Base-by-base conservation (phyloP, 768 basidiomycete genomes). In the Pulveroboletus sp. region DNA sequence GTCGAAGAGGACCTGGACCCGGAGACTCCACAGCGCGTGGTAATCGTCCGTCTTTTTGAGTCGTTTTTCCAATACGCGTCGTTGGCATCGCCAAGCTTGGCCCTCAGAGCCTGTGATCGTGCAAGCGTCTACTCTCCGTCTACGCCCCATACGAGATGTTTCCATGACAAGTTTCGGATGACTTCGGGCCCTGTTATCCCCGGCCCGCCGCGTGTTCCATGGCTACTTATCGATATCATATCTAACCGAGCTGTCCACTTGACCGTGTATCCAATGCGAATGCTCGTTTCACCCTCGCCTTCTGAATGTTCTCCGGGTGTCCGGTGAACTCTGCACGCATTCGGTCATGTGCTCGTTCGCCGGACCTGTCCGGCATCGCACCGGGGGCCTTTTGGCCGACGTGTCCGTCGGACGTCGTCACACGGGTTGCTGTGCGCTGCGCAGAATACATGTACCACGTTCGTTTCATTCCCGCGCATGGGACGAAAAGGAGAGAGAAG, bases 391-490 rank as follows among this genome's bases (percentile, higher is more conserved):
- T 21, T 32, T 41, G 43, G 21, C 21, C 21, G 21, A 21, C 21
- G 21, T 21, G 21, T 21, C 52, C 40, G 52, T 54, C 48, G 43
- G 52, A 43, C 21, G 44, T 57, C 59, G 59, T 64, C 64, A 62
- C 49, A 43, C 48, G 21, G 21, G 21, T 21, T 21, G 51, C 54
- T 58, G 42, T 56, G 37, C 32, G 59, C 43, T 31, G 46, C 48
- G 27, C 45, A 46, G 15, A 24, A 32, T 28, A 30, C 21, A 21
- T 21, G n/a, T 21, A 3, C 55, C 58, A 58, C 55, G 58, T 39
- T 63, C 52, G 53, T 48, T 61, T 65, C 61, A 61, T 66, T 65
- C 64, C 64, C 64, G 64, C 59, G 57, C 56, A 44, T 26, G 51
- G 21, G 54, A 43, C 47, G 54, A 47, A 46, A 53, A 47, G 33